These are phyloP conservation scores for Apophysomyces sp. DNA, from an alignment of 371 early-diverging fungal species.

Conservation along the genomic window DNA sequence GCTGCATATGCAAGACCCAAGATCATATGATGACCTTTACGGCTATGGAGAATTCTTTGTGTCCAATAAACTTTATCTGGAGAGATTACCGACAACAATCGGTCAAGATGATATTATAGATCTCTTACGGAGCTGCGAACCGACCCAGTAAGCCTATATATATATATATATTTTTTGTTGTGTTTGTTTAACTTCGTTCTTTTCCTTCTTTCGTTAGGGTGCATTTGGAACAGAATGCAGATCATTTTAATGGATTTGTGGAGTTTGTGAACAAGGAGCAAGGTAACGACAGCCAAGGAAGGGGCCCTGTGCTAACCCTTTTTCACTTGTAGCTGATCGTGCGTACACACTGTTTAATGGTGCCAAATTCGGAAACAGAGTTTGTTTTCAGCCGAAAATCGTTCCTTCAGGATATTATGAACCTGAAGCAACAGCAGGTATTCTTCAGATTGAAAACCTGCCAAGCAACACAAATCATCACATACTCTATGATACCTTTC, in stretches of 20 bases:
- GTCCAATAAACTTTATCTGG: constrained; percentile 22
- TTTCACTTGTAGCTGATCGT: constrained; percentile 29
- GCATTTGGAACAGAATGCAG: neutral
- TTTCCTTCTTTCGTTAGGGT: neutral
- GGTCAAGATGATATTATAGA: constrained; percentile 31
- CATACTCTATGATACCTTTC: constrained; percentile 37
- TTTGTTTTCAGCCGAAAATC: constrained; percentile 28
- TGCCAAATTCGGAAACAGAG: constrained; percentile 18
- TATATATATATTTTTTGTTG: no score
- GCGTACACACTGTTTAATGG: constrained; percentile 41
- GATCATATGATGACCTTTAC: neutral
- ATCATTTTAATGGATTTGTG: neutral
- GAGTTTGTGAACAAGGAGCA: constrained; percentile 4
- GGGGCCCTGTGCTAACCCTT: neutral
- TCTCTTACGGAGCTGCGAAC: constrained; percentile 24
- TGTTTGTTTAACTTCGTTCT: neutral
- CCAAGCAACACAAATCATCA: constrained; percentile 30
- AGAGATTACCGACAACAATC: constrained; percentile 17
- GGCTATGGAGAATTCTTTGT: constrained; percentile 9
- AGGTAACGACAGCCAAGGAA: neutral
- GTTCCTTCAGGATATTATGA: constrained; percentile 17
- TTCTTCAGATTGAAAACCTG: constrained; percentile 39
- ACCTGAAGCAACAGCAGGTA: constrained; percentile 34
- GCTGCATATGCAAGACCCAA: neutral
- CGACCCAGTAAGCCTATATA: constrained; percentile 25